phyloP scores from a whole-genome alignment of 257 asterid species.

The Coffea eugenioides region DNA sequence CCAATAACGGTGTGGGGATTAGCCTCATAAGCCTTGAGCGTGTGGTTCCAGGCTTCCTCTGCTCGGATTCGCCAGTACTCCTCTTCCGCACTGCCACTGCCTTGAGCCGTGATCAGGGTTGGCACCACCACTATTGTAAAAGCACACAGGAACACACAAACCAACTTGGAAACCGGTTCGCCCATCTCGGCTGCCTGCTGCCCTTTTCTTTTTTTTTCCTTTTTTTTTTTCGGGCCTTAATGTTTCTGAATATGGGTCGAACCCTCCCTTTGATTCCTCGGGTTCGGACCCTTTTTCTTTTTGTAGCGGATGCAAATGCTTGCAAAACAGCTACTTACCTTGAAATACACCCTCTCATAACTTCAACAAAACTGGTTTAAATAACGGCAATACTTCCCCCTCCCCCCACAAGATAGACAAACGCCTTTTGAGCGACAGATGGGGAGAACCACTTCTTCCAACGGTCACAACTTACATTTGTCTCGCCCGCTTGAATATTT shows the following conservation, averaged over 20 bases:
- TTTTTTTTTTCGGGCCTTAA: neutral
- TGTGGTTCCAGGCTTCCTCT: constrained; percentile 50
- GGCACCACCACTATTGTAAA: constrained; percentile 35
- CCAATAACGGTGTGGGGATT: constrained; percentile 42
- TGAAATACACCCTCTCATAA: neutral
- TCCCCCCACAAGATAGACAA: neutral
- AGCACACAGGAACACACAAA: constrained; percentile 26
- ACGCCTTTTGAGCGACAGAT: constrained; percentile 10
- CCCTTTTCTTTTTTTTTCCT: neutral
- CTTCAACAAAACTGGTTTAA: constrained; percentile 11
- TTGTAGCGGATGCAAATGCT: neutral
- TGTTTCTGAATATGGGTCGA: neutral
- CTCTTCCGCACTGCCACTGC: constrained; percentile 34
- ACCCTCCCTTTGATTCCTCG: constrained; percentile 7
- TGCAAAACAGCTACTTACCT: neutral
- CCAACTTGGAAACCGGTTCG: constrained; percentile 11
- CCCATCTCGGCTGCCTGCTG: constrained; percentile 25
- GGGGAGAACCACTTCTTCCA: constrained; percentile 32
- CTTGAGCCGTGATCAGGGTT: constrained; percentile 20
- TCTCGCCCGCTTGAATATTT: neutral
- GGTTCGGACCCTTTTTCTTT: constrained; percentile 14
- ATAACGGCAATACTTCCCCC: constrained; percentile 6
- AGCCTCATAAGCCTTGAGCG: constrained; percentile 45
- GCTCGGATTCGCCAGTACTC: constrained; percentile 40
- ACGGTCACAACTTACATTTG: neutral